Conservation (phyloP, 2,329 filamentous ascomycete genomes). For the Periconia digitata region DNA sequence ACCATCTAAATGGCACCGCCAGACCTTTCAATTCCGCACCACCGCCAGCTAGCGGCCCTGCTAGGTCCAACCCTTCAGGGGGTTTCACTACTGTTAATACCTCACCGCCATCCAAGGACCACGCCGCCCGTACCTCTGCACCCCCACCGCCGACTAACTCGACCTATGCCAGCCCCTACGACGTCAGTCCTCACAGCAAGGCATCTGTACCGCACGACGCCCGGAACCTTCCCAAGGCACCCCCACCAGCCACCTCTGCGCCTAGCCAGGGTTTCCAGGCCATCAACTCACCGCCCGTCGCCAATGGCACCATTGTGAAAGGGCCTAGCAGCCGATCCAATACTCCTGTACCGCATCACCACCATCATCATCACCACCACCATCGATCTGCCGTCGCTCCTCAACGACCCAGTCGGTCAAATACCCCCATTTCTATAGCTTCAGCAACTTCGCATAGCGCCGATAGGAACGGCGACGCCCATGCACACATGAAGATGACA, state of each 20-base stretch:
- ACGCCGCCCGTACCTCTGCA: slow-evolving; percentile 15
- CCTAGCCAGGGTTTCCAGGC: slow-evolving; percentile 14
- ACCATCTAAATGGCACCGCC: slow-evolving; percentile 29
- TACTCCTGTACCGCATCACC: slow-evolving; percentile 18
- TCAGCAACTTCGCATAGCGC: not conserved
- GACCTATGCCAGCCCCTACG: slow-evolving; percentile 19
- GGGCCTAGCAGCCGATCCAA: slow-evolving; percentile 24
- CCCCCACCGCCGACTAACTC: slow-evolving; percentile 14
- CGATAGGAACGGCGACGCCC: not conserved
- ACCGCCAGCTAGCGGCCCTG: slow-evolving; percentile 24
- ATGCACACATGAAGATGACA: not conserved
- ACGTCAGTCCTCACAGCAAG: not conserved
- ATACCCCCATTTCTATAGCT: slow-evolving; percentile 21
- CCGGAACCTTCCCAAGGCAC: slow-evolving; percentile 10
- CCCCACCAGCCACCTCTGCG: slow-evolving; percentile 11
- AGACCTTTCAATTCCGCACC: slow-evolving; percentile 14
- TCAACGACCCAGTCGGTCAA: slow-evolving; percentile 31
- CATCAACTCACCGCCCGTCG: slow-evolving; percentile 12
- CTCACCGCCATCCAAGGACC: slow-evolving; percentile 14
- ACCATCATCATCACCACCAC: slow-evolving; percentile 9
- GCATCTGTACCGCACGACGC: slow-evolving; percentile 10
- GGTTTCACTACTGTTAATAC: slow-evolving; percentile 30
- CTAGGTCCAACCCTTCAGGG: slow-evolving; percentile 21
- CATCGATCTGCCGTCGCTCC: slow-evolving; percentile 23
- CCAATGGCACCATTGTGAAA: slow-evolving; percentile 17